These are phyloP conservation scores for Quercus rubra DNA, from an alignment of 306 rosid species.

Conservation along the genomic window DNA sequence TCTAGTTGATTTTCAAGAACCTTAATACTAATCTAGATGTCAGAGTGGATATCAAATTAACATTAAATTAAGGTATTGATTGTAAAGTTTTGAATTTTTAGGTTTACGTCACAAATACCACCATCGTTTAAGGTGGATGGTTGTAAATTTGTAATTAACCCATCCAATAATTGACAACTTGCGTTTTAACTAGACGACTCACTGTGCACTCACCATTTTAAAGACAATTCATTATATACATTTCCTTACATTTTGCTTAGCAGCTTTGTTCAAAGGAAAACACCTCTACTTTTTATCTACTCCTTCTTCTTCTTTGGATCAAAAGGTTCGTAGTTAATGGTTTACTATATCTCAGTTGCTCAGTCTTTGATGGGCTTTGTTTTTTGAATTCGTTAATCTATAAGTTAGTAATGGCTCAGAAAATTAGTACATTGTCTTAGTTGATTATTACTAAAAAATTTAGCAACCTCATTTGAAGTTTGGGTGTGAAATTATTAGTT, in stretches of 20 bases:
- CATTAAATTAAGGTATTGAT: too few species aligned
- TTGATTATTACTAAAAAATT: not conserved
- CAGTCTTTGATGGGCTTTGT: too few species aligned
- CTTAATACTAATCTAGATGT: too few species aligned
- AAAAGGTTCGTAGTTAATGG: not conserved
- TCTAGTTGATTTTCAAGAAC: too few species aligned
- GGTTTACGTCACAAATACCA: too few species aligned
- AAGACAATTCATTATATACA: not conserved
- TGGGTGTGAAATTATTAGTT: not conserved
- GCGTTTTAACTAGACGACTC: not conserved
- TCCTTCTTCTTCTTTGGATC: not conserved
- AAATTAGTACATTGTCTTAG: not conserved
- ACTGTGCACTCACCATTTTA: not conserved
- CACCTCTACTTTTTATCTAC: not conserved
- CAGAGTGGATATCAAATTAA: too few species aligned
- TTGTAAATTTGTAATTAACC: too few species aligned
- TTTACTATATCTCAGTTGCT: not conserved
- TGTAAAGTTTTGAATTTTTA: too few species aligned
- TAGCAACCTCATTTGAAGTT: not conserved
- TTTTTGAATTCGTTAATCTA: too few species aligned
- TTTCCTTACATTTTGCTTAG: not conserved
- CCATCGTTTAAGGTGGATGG: too few species aligned
- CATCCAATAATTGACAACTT: not conserved
- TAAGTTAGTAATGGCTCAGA: not conserved
- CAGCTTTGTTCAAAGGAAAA: not conserved